Evolutionary conservation across 1,284 basidiomycete genomes (phyloP), one percentile per base, ranked within the genome.

Genomic region (Ustilago nuda): DNA sequence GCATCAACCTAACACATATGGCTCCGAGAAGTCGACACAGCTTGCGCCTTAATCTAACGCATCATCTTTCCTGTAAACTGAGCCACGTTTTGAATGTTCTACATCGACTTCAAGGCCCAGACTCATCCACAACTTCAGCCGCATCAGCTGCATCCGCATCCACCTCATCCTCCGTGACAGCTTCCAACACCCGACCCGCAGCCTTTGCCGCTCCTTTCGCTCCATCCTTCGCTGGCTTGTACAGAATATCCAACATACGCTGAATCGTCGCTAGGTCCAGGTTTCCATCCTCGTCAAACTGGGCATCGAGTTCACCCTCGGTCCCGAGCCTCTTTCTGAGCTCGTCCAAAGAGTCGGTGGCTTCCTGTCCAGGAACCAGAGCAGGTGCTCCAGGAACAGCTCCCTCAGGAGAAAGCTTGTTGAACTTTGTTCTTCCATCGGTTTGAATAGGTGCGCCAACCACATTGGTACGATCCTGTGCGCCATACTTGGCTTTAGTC

Each of bases 281-380:
- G 36, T 80, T 76, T 36, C 80, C 80, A 13, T 80, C 74, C 23
- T 82, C 78, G 61, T 82, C 80, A 36, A 78, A 80, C 33, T 82
- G 80, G 3, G 78, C 74, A 7, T 79, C 72, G 17, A 79, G 50
- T 39, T 76, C 66, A 8, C 74, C 74, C 60, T 75, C 67, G n/a
- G 39, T 36, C 3, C 72, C 72, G 2, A 75, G 46, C 41, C 61
- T 62, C 36, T 67, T 55, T 23, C 67, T 43, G 17, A 75, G 56
- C 12, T 70, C 57, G n/a, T 70, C 63, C 15, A 75, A 53, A 33
- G 63, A 55, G 45, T 75, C 72, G 2, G 41, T 55, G 11, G 56
- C 30, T 43, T 76, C 67, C 36, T 72, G 73, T 36, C 73, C 73
- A 6, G 73, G 68, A 3, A 68, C 69, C n/a, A 76, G 65, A 48